Base-by-base conservation (phyloP, 805 yeast genomes). In the Nakazawaea siamensis region DNA sequence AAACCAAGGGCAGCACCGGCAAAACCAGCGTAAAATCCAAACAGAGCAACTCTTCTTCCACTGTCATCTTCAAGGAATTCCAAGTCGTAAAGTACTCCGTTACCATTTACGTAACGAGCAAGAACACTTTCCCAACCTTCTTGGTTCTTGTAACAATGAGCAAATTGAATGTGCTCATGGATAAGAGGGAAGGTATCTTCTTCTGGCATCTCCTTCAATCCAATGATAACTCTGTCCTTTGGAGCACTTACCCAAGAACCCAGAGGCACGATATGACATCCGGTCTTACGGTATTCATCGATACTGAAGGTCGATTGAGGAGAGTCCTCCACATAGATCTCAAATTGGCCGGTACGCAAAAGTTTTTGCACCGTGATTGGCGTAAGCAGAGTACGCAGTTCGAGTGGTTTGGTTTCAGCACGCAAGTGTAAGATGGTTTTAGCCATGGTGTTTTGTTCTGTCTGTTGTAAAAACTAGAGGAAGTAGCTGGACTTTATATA, bases 11-110 rank as follows among this genome's bases (percentile, higher is more conserved):
- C 99, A 24, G 99, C 98, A 52, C 99, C 99, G 5, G 97, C 98
- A 57, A 92, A 92, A n/a, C 99, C 99, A 29, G 99, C 98, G 58
- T 90, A 90, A 68, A 75, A 92, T n/a, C 99, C 99, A 56, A 92
- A 92, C 7, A 98, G 98, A 29, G 99, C 99, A 19, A 92, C 99
- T 64, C 99, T 83, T 69, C 98, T 83, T 24, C 97, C 97, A 52
- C 75, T 78, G 49, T 82, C 96, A 57, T 92, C 86, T 58, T 84
- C 94, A 57, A 92, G 68, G 55, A 92, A 92, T 64, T 92, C 99
- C 46, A 92, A 68, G 57, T 92, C 99, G 57, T 92, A 92, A 46
- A 92, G 71, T 11, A 74, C 70, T 48, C 98, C 97, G 40, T 82
- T 74, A 33, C 99, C 99, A 26, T 73, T 79, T 34, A 94, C 94